Base-by-base conservation (phyloP, 2,329 filamentous ascomycete species). In the Sarocladiaceae sp. region DNA sequence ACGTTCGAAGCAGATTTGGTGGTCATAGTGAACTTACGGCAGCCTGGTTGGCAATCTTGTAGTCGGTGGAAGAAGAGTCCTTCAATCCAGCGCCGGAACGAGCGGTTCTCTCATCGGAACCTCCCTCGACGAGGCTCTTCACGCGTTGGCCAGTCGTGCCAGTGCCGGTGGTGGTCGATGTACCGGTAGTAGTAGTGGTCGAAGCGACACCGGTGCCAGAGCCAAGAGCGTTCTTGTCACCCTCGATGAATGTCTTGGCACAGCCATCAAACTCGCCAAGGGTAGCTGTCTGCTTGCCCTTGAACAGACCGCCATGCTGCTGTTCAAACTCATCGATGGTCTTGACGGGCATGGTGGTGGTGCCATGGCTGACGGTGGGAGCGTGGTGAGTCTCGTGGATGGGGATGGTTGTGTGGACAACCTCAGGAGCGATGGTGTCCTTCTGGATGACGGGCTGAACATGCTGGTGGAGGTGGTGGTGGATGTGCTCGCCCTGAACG, bases 361-460 rank as follows among this genome's bases (percentile, higher is more conserved):
- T 77, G 39, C 76, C 74, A 62, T 90, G 87, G 63, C 87, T 82
- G 54, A 86, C 77, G 1, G 85, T 74, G 13, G 79, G 74, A 49
- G 85, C 82, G 60, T 88, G 83, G 62, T 90, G 86, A 2, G 80
- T 78, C 69, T 90, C 87, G 57, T 90, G 86, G 37, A 90, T 77
- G 0, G 86, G 87, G 0, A 87, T 74, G 1, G 84, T 88, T 22
- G 83, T 89, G 71, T 90, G 87, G 1, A 88, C 74, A 3, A 90
- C 78, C 15, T 81, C 75, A 2, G 84, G 84, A 57, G 87, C 79
- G 25, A 89, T 72, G 1, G 78, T 82, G 58, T 89, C 83, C 64
- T 87, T 88, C 49, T 90, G 75, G 31, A 90, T 73, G 1, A 90
- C 77, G 0, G 86, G 86, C 64, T 90, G 84, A 46, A 90, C 79